Percentiles rank a stretch among this genome's conserved stretches.
Conservation (phyloP, 805 yeast genomes). For the Maudiozyma turicensis region DNA sequence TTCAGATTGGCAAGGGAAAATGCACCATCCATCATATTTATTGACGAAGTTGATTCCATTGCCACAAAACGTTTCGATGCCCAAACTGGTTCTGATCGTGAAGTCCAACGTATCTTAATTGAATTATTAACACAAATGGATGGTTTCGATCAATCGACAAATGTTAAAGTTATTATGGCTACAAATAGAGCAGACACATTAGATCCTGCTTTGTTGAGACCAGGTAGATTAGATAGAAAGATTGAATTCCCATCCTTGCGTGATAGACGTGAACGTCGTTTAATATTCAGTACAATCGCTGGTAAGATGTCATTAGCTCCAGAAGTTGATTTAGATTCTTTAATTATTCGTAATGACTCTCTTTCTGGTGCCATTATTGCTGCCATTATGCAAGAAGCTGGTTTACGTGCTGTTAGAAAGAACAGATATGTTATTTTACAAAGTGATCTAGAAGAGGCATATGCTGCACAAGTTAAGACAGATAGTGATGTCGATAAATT, state of each 20-base stretch:
- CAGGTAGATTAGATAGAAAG: constrained; percentile 96
- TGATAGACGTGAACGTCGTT: constrained; percentile 95
- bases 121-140: constrained; percentile 98
- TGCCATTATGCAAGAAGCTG: constrained; percentile 99
- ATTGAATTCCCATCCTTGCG: constrained; percentile 94
- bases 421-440: constrained; percentile 95
- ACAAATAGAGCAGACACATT: constrained; percentile 98
- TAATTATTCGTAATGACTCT: constrained; percentile 93
- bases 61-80: constrained; percentile 99
- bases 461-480: constrained; percentile 91
- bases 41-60: constrained; percentile 97
- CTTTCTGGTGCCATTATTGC: constrained; percentile 96
- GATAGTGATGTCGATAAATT: constrained; percentile 94
- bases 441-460: constrained; percentile 95
- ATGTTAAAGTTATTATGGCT: constrained; percentile 98
- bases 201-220: constrained; percentile 96
- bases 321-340: constrained; percentile 90
- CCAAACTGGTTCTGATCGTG: constrained; percentile 99
- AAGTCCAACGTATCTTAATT: constrained; percentile 93
- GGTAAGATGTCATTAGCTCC: constrained; percentile 97
- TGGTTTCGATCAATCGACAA: constrained; percentile 92
- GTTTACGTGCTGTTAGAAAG: constrained; percentile 95
- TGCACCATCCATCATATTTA: constrained; percentile 92
- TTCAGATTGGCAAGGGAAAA: constrained; percentile 95
- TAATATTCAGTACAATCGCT: constrained; percentile 91